Evolutionary conservation across 257 asterid genomes (phyloP), one percentile per base, ranked within the genome.

Genomic region (Leptodermis oblonga): DNA sequence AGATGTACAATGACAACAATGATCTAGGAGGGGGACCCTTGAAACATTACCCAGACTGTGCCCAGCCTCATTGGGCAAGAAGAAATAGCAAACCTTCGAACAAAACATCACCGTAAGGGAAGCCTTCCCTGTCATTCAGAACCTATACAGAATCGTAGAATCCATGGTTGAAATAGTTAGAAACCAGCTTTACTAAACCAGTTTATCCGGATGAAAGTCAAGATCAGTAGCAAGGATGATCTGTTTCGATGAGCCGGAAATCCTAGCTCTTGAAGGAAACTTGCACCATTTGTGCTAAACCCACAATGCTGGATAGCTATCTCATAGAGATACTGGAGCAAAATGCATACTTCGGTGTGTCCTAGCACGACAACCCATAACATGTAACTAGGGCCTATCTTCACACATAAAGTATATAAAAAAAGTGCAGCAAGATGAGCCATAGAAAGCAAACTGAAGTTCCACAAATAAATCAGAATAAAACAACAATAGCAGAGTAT

Each of bases 401-500:
- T 90, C 70, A 88, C 99, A 45, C 99, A 93, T 30, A 93, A 86
- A 69, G 99, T 96, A 73, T 85, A 93, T 51, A 93, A 80, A 82
- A 88, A 93, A 49, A 93, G 90, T 58, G 87, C 93, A 13, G 81
- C 90, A 81, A 93, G 80, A 84, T 93, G 90, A 68, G 86, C 96
- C 96, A 87, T 81, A 22, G 99, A 93, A 71, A 93, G 96, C 88
- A 93, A 85, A 84, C 99, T 90, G 87, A 93, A 93, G 74, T 90
- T 93, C 99, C 99, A 93, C 52, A 93, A 92, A 53, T 78, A 93
- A 60, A 88, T 92, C 58, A 93, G 81, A 78, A 93, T 69, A 67
- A 93, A 93, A 78, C 96, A 87, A 78, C 93, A 90, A 70, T 93
- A 93, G 75, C 99, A 93, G 62, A 93, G 97, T 30, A 93, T 80